Base-by-base conservation (phyloP, 2,329 filamentous ascomycete species). In the Fusarium vanettenii region DNA sequence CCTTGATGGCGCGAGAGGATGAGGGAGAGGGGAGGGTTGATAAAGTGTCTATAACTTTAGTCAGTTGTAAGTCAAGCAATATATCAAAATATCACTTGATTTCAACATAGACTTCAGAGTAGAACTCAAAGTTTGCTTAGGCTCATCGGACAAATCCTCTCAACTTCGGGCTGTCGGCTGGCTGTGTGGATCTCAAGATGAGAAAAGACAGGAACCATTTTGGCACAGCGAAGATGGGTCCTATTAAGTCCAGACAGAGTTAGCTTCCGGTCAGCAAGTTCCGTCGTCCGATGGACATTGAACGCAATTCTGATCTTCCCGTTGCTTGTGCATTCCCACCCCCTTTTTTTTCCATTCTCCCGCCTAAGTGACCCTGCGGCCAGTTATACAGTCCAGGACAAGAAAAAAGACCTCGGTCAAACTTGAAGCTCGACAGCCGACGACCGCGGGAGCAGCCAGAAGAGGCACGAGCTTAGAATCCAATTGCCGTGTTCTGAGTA, bases 391-490 rank as follows among this genome's bases (percentile, higher is more conserved):
- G n/a, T n/a, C n/a, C n/a, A n/a, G n/a, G n/a, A n/a, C n/a, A n/a
- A n/a, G n/a, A 22, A 48, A 33, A 64, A 67, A 64, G 70, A 78
- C 76, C 76, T 75, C 72, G 76, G 76, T 70, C 60, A 69, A 59
- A 56, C 56, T 69, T 50, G 60, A 69, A 52, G 59, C 68, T 59
- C 59, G 37, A 73, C 67, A 78, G 76, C 76, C 76, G 76, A 78
- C 61, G 69, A 73, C 76, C 76, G 76, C 73, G 56, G 56, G 33
- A 59, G 48, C 41, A 45, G 18, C 48, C 16, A 52, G 48, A 52
- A 52, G 48, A 31, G 75, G 76, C 57, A 66, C 67, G 50, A 69
- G 60, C 56, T 60, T 50, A 52, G 50, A 25, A 22, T 60, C 20
- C 6, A 50, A 60, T 41, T 63, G 39, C 70, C 70, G 70, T 43